phyloP scores from a whole-genome alignment of 371 early-diverging fungal genomes.

The Zychaea mexicana region DNA sequence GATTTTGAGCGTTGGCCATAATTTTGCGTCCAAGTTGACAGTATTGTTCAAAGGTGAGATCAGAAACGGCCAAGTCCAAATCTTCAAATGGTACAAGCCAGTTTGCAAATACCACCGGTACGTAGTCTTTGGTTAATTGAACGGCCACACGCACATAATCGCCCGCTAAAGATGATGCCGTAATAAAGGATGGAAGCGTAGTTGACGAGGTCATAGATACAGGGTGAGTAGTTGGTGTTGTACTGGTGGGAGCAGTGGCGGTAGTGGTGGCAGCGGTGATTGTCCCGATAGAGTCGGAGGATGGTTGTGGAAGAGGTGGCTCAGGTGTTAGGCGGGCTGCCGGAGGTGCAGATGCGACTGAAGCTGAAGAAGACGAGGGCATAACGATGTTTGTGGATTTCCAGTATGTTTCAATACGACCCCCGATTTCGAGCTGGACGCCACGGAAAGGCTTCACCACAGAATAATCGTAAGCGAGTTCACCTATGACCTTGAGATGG shows the following conservation, averaged over 20 bases:
- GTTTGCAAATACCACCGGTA: conserved; percentile 86
- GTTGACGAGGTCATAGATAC: conserved; percentile 15
- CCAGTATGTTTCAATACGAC: conserved; percentile 96
- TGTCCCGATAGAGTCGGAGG: conserved; percentile 9
- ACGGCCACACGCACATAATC: conserved; percentile 85
- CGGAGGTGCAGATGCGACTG: conserved; percentile 15
- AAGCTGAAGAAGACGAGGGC: conserved; percentile 21
- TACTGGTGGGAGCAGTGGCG: background rate
- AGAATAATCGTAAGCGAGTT: conserved; percentile 80
- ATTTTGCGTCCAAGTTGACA: conserved; percentile 40
- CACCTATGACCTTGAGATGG: conserved; percentile 88
- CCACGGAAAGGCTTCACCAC: conserved; percentile 89
- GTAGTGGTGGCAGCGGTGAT: background rate
- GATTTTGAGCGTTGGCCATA: conserved; percentile 7
- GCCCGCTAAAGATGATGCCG: conserved; percentile 75
- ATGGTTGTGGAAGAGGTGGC: background rate
- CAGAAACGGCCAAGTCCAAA: conserved; percentile 60
- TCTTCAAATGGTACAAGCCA: conserved; percentile 65
- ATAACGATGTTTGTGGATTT: conserved; percentile 80
- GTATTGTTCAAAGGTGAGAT: conserved; percentile 65
- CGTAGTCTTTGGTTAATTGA: conserved; percentile 87
- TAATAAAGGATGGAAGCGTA: conserved; percentile 76
- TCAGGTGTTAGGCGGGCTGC: conserved; percentile 19
- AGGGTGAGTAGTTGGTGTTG: conserved; percentile 20
- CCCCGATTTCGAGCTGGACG: conserved; percentile 87